Evolutionary conservation across 176 grass and related monocot species (phyloP), one percentile per base, ranked within the genome.

Genomic region (Pontederia crassipes): DNA sequence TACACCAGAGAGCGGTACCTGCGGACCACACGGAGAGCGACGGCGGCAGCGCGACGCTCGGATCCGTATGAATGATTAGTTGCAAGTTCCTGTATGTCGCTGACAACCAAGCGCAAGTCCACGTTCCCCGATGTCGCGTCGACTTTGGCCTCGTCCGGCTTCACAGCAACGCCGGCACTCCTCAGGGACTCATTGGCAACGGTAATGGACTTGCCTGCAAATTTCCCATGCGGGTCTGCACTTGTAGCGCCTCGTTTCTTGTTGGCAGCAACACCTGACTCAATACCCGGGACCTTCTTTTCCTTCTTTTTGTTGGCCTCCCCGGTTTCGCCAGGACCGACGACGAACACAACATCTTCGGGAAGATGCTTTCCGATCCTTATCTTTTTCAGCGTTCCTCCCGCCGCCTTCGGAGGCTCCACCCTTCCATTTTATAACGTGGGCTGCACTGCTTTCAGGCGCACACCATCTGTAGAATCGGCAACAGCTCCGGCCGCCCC

Each of bases 1-100:
- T 79, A 98, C 64, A 81, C 60, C 46, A 72, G 67, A 0, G 79
- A 89, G 6, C 93, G 87, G 68, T 86, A 98, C 26, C 79, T 89
- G 65, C 88, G 68, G 74, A 92, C 14, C 61, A 92, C 78, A 64
- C 72, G 35, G 63, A 72, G 81, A 12, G 78, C 75, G 5, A 75
- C 49, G 46, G 57, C 49, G 5, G 82, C 74, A 14, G 86, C 79
- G 65, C 65, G 59, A 9, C 67, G 80, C 24, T 82, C 81, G n/a
- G 54, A 74, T 54, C 67, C 84, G 8, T 83, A 59, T 63, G 80
- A 81, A 2, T 87, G 71, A 45, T 80, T 46, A 9, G 92, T 74
- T 0, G 93, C 88, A 46, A 98, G 88, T 14, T 85, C 77, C 13
- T 67, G 78, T 67, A 96, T 14, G 53, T 98, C 88, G n/a, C 16